Conservation (phyloP, 2,329 filamentous ascomycete genomes). For the Epichloe gansuensis region DNA sequence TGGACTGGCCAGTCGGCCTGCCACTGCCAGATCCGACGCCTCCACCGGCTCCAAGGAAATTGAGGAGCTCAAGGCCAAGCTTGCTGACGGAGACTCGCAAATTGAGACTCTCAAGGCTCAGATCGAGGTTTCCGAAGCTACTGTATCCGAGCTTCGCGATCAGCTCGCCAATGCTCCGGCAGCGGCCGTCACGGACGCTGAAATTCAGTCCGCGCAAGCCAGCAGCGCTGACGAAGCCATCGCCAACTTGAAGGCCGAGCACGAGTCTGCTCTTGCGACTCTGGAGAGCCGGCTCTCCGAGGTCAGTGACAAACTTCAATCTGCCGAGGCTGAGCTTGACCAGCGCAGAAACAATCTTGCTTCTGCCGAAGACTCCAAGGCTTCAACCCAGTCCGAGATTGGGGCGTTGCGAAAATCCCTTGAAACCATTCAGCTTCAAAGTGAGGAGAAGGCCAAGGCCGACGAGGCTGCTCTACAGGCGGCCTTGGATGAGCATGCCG, state of each 20-base stretch:
- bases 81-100: conserved; percentile 45
- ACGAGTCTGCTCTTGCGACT: conserved; percentile 34
- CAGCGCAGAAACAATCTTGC: conserved; percentile 36
- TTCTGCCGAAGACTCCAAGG: conserved; percentile 36
- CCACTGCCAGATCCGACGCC: conserved; percentile 25
- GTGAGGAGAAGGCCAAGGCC: conserved; percentile 21
- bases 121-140: conserved; percentile 42
- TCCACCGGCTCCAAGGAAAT: conserved; percentile 40
- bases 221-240: conserved; percentile 27
- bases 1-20: conserved; percentile 21
- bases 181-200: conserved; percentile 22
- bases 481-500: conserved; percentile 34
- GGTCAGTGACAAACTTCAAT: conserved; percentile 36
- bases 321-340: conserved; percentile 38
- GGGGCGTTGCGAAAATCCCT: conserved; percentile 37
- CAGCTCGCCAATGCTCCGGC: conserved; percentile 32
- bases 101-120: conserved; percentile 45
- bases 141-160: conserved; percentile 40
- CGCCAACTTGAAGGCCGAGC: conserved; percentile 35
- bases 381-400: conserved; percentile 36
- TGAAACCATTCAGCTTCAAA: conserved; percentile 25
- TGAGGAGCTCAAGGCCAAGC: conserved; percentile 47
- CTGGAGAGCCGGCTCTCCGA: conserved; percentile 37
- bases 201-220: conserved; percentile 29
- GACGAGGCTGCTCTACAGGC: conserved; percentile 22